Evolutionary conservation across 495 filamentous ascomycete genomes (phyloP).

Genomic region (Penicillium steckii): DNA sequence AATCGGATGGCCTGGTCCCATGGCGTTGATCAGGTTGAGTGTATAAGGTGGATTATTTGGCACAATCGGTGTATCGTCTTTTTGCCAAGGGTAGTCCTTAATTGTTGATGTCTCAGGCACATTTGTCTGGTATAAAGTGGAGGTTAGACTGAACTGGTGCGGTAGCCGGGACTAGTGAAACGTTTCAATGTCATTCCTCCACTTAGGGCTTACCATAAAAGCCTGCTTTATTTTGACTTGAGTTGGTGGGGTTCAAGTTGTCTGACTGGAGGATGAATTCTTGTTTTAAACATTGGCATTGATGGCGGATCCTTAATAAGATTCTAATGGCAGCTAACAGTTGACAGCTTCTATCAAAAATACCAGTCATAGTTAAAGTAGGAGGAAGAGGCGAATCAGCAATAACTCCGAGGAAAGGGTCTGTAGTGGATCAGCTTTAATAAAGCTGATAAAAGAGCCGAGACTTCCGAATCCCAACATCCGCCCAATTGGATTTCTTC

Average conservation of each 20-base stretch:
- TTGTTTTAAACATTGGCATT: no score
- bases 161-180: constrained; percentile 8
- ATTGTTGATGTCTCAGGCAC: constrained; percentile 4
- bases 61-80: constrained; percentile 8
- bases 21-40: neutral
- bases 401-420: neutral
- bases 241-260: no score
- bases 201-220: neutral
- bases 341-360: no score
- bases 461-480: neutral
- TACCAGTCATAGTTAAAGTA: no score
- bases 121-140: constrained; percentile 6
- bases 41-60: neutral
- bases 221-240: no score
- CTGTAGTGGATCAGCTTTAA: neutral
- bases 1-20: neutral
- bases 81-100: constrained; percentile 11
- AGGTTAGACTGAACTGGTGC: constrained; percentile 4
- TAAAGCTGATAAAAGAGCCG: neutral
- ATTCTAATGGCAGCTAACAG: no score
- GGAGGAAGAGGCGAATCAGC: no score
- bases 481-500: neutral
- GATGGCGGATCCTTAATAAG: no score
- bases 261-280: neutral
- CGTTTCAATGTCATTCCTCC: constrained; percentile 8